Conservation (phyloP, 495 filamentous ascomycete species). For the Coniosporium apollinis region DNA sequence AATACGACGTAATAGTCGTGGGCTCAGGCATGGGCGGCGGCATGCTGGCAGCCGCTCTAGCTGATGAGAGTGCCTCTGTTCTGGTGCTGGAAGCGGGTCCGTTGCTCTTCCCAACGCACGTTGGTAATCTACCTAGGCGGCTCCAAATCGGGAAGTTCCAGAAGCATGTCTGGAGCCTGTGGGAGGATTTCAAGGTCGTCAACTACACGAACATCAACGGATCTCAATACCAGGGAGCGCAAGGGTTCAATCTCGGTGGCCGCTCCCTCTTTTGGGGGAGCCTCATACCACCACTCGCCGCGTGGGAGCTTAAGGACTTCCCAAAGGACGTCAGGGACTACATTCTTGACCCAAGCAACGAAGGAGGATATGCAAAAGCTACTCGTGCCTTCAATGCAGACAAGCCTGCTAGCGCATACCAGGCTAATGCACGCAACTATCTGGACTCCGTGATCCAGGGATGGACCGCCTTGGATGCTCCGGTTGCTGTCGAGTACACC, state of each 20-base stretch:
- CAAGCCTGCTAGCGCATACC: no score
- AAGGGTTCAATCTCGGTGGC: slow-evolving; percentile 1
- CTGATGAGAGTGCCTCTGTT: not conserved
- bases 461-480: no score
- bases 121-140: not conserved
- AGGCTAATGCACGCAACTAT: no score
- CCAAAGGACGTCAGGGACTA: not conserved
- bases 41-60: not conserved
- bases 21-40: slow-evolving; percentile 2
- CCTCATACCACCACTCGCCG: not conserved
- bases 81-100: not conserved
- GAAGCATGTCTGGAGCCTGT: slow-evolving; percentile 1
- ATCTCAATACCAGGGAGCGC: not conserved
- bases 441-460: no score
- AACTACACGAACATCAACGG: not conserved
- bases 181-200: not conserved
- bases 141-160: not conserved
- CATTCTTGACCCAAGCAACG: no score
- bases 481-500: no score
- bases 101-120: slow-evolving; percentile 1
- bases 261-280: slow-evolving; percentile 1
- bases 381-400: no score
- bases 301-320: not conserved
- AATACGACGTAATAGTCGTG: no score
- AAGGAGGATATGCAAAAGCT: no score